phyloP scores from a whole-genome alignment of 164 flowering plant species.

The Piper longum region DNA sequence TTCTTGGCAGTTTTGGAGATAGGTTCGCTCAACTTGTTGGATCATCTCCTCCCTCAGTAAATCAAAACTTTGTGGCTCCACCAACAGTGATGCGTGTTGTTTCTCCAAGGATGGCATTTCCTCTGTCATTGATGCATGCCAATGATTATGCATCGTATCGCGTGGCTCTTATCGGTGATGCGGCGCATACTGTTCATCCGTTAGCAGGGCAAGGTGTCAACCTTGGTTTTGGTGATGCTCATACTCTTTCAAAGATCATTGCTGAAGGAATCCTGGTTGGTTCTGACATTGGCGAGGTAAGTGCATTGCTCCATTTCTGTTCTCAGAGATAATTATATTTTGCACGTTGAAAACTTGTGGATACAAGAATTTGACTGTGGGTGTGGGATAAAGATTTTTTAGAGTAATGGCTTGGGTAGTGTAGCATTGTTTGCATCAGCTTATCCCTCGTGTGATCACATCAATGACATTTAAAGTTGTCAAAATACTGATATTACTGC shows the following conservation, averaged over 20 bases:
- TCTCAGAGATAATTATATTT: too few species aligned
- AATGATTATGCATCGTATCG: constrained; percentile 53
- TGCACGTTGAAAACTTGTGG: background rate
- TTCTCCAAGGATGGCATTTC: constrained; percentile 85
- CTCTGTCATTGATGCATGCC: constrained; percentile 77
- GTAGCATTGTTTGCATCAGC: too few species aligned
- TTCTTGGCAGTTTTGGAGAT: constrained; percentile 13
- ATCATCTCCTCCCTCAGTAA: constrained; percentile 20
- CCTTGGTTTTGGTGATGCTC: constrained; percentile 88
- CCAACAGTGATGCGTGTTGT: constrained; percentile 62
- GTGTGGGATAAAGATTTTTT: too few species aligned
- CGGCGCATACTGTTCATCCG: constrained; percentile 98
- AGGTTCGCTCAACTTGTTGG: constrained; percentile 37
- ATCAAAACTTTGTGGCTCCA: constrained; percentile 64
- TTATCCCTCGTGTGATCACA: too few species aligned
- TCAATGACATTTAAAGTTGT: too few species aligned
- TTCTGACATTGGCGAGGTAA: constrained; percentile 84
- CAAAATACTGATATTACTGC: background rate
- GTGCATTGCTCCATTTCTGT: background rate
- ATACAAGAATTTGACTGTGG: background rate
- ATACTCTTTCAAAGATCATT: constrained; percentile 53
- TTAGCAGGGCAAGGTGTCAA: constrained; percentile 99
- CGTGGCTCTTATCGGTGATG: constrained; percentile 85
- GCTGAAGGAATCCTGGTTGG: constrained; percentile 78
- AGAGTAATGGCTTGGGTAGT: too few species aligned